Base-by-base conservation (phyloP, 2,329 filamentous ascomycete genomes). In the Stagonosporopsis vannaccii region DNA sequence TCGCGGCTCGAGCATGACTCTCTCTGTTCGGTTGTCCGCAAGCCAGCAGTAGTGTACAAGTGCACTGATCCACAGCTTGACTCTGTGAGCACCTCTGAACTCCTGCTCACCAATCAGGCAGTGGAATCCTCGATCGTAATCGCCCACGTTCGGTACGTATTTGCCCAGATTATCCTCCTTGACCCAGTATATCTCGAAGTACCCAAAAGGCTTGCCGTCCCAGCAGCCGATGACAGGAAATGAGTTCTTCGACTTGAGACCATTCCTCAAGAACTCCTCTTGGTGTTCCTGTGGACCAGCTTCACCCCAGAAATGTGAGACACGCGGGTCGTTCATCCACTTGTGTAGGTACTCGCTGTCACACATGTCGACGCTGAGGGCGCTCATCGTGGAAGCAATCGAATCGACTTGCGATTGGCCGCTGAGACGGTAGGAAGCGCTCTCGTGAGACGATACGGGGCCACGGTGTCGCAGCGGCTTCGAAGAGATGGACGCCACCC, bases 131-230 rank as follows among this genome's bases (percentile, higher is more conserved):
- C 95, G 83, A 67, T 98, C 94, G 77, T 90, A 98, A 67, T 97
- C 90, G 7, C 84, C 85, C 0, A 87, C 86, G 3, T 85, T 83
- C 20, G 83, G 83, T 0, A 96, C 76, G 61, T 91, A 82, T 43
- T 82, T 84, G 0, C 91, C 92, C 0, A 99, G 75, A 0, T 82
- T 79, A 70, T 98, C 95, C 73, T 99, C 95, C 70, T 96, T 97
- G 3, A 95, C 92, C 94, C 95, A 99, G 78, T 99, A 99, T 30
- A 99, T 84, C 79, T 99, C 95, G 72, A 99, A 97, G 74, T 96
- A 99, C 0, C 92, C 95, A 78, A 98, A 99, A 0, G 94, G 94
- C 58, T 94, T 89, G 11, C 92, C 93, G 66, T 98, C 92, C 91
- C 94, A 99, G 72, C 92, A 88, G 0, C 91, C 95, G 58, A 98